Base-by-base conservation (phyloP, 2,329 filamentous ascomycete species). In the Fusarium scirpi region DNA sequence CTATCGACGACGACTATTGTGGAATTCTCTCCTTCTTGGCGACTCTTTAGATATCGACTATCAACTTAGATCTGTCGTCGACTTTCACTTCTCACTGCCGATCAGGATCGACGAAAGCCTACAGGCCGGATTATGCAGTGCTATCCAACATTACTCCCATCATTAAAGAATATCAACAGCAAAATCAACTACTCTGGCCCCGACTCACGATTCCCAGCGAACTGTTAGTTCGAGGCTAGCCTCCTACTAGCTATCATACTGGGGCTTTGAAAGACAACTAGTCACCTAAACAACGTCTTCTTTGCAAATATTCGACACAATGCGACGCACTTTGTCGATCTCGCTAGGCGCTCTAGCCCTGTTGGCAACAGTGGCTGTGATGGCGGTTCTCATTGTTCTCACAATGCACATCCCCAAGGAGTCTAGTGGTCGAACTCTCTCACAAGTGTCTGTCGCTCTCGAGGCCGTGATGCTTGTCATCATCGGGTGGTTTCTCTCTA, bases 401-500 rank as follows among this genome's bases (percentile, higher is more conserved):
- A 65, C 69, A 12, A 22, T 58, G 32, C 69, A 74, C 30, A 59
- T 67, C 10, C 60, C 74, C 11, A 65, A 64, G 43, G 55, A 60
- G 41, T 74, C 71, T 46, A 73, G 72, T 60, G 74, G 74, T 2
- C 72, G 69, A 47, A 58, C 67, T 29, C 63, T 76, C 24, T 74
- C 76, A 10, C 72, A 74, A 27, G 62, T 76, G 9, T 74, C 78
- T n/a, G 69, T 75, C 40, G 69, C 70, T 18, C 68, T 80, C 11
- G 74, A 81, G 58, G 73, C 67, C n/a, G 43, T 75, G 13, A 68
- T 74, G 18, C 63, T 80, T 6, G 46, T 75, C 24, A 59, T 71
- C n/a, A 30, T 77, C 4, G 67, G 62, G 38, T 78, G 75, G 70
- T 67, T 61, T 68, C 82, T 53, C 80, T 85, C 71, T 74, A 77